A percentile compares a stretch with the other conserved stretches of the same genome.
Evolutionary conservation across 306 rosid genomes (phyloP).

Genomic region (Canavalia ensiformis): DNA sequence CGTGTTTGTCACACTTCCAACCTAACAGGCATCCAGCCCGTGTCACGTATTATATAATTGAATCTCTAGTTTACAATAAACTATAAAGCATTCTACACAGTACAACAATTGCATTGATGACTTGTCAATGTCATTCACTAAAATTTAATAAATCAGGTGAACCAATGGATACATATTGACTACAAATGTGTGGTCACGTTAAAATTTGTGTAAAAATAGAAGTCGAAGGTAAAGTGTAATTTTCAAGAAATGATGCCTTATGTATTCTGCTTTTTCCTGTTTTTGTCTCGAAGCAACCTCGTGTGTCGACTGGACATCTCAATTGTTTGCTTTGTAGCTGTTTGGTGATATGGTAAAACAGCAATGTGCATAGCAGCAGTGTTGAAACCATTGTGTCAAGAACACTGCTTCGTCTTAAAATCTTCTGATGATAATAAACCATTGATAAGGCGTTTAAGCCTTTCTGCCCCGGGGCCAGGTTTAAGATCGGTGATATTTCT

Average conservation of each 20-base stretch:
- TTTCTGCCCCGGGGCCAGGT: constrained; percentile 62
- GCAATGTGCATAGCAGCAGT: constrained; percentile 24
- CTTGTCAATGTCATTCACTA: constrained; percentile 44
- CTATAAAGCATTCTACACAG: constrained; percentile 16
- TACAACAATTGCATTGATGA: constrained; percentile 31
- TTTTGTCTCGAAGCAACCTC: constrained; percentile 47
- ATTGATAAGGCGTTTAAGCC: constrained; percentile 56
- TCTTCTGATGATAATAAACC: constrained; percentile 57
- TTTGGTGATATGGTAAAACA: constrained; percentile 34
- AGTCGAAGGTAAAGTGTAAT: constrained; percentile 40
- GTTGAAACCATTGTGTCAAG: constrained; percentile 42
- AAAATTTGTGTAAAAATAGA: constrained; percentile 54
- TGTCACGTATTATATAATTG: constrained; percentile 7
- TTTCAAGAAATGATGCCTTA: constrained; percentile 37
- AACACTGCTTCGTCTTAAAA: constrained; percentile 55
- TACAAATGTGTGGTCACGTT: constrained; percentile 52
- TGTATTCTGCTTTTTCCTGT: constrained; percentile 47
- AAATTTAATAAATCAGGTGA: constrained; percentile 44
- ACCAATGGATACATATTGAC: constrained; percentile 50
- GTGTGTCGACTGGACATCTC: constrained; percentile 25
- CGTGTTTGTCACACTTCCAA: background rate
- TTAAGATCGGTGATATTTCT: constrained; percentile 55
- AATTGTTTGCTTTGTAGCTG: constrained; percentile 41
- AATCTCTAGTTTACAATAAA: constrained; percentile 29
- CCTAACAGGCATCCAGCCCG: constrained; percentile 9